These are phyloP conservation scores for Aspergillus thermomutatus DNA, from an alignment of 2,329 filamentous ascomycete genomes.

Conservation along the genomic window DNA sequence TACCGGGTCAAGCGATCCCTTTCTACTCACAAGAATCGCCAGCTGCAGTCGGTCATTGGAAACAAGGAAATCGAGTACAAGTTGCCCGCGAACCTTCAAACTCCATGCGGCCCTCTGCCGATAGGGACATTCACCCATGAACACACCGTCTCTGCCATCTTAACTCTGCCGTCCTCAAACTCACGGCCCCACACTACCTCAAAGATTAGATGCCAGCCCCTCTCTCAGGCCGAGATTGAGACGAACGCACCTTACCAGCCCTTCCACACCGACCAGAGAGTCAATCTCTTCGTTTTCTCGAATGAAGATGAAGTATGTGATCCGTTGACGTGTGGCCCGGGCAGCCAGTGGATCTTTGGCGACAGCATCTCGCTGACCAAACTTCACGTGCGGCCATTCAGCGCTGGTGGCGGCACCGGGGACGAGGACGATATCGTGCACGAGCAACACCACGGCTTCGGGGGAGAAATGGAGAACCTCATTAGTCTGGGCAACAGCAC, in stretches of 20 bases:
- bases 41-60: slow-evolving; percentile 52
- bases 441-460: slow-evolving; percentile 27
- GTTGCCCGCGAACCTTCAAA: slow-evolving; percentile 61
- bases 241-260: slow-evolving; percentile 94
- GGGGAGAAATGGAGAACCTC: slow-evolving; percentile 46
- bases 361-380: slow-evolving; percentile 47
- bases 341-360: slow-evolving; percentile 53
- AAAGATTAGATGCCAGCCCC: slow-evolving; percentile 48
- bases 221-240: slow-evolving; percentile 84
- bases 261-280: slow-evolving; percentile 86
- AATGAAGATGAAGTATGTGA: slow-evolving; percentile 36
- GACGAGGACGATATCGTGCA: slow-evolving; percentile 34
- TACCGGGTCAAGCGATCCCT: slow-evolving; percentile 41
- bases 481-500: slow-evolving; percentile 52
- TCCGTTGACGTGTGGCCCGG: slow-evolving; percentile 35
- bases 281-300: slow-evolving; percentile 69
- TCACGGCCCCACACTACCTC: slow-evolving; percentile 43
- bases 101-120: slow-evolving; percentile 55
- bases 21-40: slow-evolving; percentile 54
- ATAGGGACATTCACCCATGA: slow-evolving; percentile 54
- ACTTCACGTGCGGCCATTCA: slow-evolving; percentile 45
- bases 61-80: slow-evolving; percentile 65
- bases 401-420: slow-evolving; percentile 34
- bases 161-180: slow-evolving; percentile 37
- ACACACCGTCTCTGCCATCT: slow-evolving; percentile 33